Percentiles rank a stretch among this genome's conserved stretches.
Evolutionary conservation across 805 yeast species (phyloP).

Genomic region (Lachancea cidri): DNA sequence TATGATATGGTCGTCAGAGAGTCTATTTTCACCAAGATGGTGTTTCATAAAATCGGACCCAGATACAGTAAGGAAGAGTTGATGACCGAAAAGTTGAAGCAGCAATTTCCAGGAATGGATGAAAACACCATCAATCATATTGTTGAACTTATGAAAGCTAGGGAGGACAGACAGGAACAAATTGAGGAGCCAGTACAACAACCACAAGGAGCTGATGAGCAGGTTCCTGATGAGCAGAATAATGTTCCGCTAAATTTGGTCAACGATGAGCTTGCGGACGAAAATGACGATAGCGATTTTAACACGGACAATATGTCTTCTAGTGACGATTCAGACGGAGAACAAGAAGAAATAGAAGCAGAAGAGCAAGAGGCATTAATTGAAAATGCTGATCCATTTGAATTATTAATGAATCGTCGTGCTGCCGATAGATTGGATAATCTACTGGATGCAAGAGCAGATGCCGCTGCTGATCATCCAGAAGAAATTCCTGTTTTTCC

Average conservation of each 20-base stretch:
- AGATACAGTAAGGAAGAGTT: conserved; percentile 27
- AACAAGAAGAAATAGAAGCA: conserved; percentile 24
- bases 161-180: conserved; percentile 20
- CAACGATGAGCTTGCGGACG: too few relatives aligned
- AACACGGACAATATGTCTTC: neutral
- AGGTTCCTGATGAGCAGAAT: conserved; percentile 4
- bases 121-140: conserved; percentile 28
- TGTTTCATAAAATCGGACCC: conserved; percentile 55
- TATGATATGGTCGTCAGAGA: conserved; percentile 72
- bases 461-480: conserved; percentile 8
- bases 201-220: neutral
- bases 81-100: conserved; percentile 24
- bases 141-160: conserved; percentile 25
- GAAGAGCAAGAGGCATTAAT: conserved; percentile 16
- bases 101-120: conserved; percentile 31
- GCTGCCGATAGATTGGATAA: conserved; percentile 25
- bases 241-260: neutral
- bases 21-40: conserved; percentile 57
- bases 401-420: conserved; percentile 16
- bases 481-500: conserved; percentile 13
- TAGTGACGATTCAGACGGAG: conserved; percentile 16
- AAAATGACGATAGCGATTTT: conserved; percentile 6
- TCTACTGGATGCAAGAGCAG: conserved; percentile 12
- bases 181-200: conserved; percentile 8
- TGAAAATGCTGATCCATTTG: conserved; percentile 19